A percentile compares a stretch with the other conserved stretches of the same genome.
Conservation (phyloP, 1,139 yeast genomes). For the Torulaspora globosa region DNA sequence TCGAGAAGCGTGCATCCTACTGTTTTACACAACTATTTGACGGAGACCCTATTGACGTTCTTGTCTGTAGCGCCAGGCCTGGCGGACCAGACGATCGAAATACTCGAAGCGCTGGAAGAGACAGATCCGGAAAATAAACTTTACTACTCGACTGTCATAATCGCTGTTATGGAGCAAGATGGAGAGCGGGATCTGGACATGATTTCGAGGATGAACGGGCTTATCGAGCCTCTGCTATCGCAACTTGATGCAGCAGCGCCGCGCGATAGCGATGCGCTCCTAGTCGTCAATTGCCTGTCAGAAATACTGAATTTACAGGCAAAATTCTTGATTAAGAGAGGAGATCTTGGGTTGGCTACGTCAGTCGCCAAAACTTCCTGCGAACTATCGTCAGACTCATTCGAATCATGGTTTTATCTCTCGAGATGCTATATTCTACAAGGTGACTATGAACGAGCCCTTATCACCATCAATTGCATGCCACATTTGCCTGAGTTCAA, state of each 20-base stretch:
- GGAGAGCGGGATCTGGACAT: constrained; percentile 70
- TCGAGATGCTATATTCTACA: constrained; percentile 67
- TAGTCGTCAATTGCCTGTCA: constrained; percentile 35
- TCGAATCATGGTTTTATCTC: constrained; percentile 73
- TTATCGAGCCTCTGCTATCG: constrained; percentile 39
- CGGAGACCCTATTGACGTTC: constrained; percentile 66
- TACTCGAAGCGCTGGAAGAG: constrained; percentile 45
- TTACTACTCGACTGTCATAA: constrained; percentile 49
- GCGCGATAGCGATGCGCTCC: constrained; percentile 12
- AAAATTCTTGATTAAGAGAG: constrained; percentile 62
- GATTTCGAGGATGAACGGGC: constrained; percentile 55
- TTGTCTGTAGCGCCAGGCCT: constrained; percentile 59
- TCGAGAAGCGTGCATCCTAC: constrained; percentile 59
- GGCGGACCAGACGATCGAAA: constrained; percentile 54
- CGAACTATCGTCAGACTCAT: constrained; percentile 78
- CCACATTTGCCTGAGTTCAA: constrained; percentile 47
- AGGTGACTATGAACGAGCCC: constrained; percentile 70
- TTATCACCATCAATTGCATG: constrained; percentile 80
- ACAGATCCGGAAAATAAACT: constrained; percentile 49
- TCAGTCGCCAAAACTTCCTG: constrained; percentile 72
- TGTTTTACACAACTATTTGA: constrained; percentile 63
- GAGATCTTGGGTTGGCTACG: constrained; percentile 66
- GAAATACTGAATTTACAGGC: constrained; percentile 59
- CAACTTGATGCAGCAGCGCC: constrained; percentile 18
- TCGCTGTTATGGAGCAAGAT: constrained; percentile 29